Conservation (phyloP, 305 asterid genomes). For the Fraxinus albicans region DNA sequence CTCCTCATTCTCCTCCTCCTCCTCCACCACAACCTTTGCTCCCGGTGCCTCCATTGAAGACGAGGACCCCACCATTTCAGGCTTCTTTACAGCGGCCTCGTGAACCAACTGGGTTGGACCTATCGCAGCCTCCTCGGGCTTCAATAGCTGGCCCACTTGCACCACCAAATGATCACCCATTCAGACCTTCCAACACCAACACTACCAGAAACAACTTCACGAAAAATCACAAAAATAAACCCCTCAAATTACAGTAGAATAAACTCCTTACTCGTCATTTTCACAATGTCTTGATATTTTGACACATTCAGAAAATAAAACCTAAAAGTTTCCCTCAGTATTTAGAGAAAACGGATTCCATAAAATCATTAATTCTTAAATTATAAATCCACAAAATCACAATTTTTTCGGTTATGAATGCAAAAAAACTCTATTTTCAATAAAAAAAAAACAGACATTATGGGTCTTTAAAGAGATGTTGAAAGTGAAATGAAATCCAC, state of each 20-base stretch:
- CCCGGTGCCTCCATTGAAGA: slow-evolving; percentile 26
- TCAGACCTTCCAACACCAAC: slow-evolving; percentile 21
- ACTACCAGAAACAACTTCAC: slow-evolving; percentile 30
- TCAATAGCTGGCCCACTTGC: slow-evolving; percentile 50
- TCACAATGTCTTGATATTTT: background rate
- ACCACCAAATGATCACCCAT: slow-evolving; percentile 78
- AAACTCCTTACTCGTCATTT: background rate
- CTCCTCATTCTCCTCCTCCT: slow-evolving; percentile 32
- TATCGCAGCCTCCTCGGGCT: slow-evolving; percentile 29
- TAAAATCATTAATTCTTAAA: background rate
- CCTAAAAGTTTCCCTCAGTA: slow-evolving; percentile 14
- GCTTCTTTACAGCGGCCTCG: slow-evolving; percentile 31
- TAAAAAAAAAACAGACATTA: slow-evolving; percentile 17
- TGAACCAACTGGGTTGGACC: slow-evolving; percentile 31
- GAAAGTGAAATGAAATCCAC: slow-evolving; percentile 30
- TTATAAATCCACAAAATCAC: background rate
- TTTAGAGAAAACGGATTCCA: slow-evolving; percentile 9
- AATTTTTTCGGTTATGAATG: background rate
- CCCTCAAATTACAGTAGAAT: slow-evolving; percentile 30
- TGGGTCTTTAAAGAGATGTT: slow-evolving; percentile 4
- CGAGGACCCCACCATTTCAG: slow-evolving; percentile 51
- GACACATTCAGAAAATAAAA: background rate
- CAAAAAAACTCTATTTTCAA: background rate
- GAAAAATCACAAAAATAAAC: slow-evolving; percentile 22
- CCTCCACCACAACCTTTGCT: slow-evolving; percentile 21